Evolutionary conservation across 306 rosid species (phyloP), one percentile per base, ranked within the genome.

Genomic region (Potentilla sterilis): DNA sequence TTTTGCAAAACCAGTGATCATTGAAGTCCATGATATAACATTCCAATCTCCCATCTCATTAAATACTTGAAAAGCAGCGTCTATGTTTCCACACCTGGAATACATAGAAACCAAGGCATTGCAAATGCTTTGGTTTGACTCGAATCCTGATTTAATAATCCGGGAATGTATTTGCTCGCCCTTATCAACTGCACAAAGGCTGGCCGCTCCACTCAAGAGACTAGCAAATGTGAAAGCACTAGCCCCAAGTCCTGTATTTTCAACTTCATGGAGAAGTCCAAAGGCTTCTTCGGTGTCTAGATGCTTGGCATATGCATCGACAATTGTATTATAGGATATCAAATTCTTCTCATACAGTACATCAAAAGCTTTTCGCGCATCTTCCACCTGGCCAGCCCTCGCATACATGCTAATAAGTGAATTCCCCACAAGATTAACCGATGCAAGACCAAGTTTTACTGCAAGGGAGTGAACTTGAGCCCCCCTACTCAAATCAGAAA

Each of bases 21-120:
- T 70, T 70, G 81, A 78, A 47, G 76, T 78, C 81, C 81, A 78
- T 61, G 76, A 70, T 46, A 78, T 49, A 6, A 78, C 75, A 78
- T 70, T 78, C 70, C 76, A 65, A 70, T 78, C 54, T 0, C 16
- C 76, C 72, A 78, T 78, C 72, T 78, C 65, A 24, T 12, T 16
- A 63, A 70, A 78, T 2, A 70, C 71, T 48, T 37, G 35, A 62
- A 48, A 70, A 61, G 76, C 76, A 70, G 76, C 81, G 4, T 78
- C 72, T 59, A 78, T 49, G 65, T 78, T 78, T 44, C 81, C 81
- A 40, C 81, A 70, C 65, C 81, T 61, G 35, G 80, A 54, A 55
- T 77, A 77, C 80, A 77, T 67, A 67, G 80, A 77, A 77, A 68
- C 66, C 35, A 77, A 68, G 46, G 80, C 28, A 68, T 77, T 77